Evolutionary conservation across 164 flowering plant species (phyloP).

Genomic region (Nymphaea colorata): DNA sequence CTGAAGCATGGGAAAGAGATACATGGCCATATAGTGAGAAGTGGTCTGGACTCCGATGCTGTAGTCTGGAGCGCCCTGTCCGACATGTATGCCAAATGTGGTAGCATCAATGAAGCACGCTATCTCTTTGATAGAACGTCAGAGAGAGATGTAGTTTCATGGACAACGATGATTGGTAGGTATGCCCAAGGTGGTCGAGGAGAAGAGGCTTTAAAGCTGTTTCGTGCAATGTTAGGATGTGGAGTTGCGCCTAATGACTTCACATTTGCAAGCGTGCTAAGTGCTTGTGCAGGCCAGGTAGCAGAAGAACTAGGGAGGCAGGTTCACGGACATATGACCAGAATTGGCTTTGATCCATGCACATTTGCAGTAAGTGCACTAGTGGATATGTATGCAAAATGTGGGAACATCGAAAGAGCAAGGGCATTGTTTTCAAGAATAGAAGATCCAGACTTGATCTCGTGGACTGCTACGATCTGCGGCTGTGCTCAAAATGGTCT

Average conservation of each 20-base stretch:
- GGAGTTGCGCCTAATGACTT: slow-evolving; percentile 21
- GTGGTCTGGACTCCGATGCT: slow-evolving; percentile 15
- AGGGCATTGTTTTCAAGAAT: slow-evolving; percentile 12
- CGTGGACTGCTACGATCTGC: slow-evolving; percentile 23
- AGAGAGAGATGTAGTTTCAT: slow-evolving; percentile 20
- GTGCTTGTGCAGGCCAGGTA: slow-evolving; percentile 19
- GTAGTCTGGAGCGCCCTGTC: slow-evolving; percentile 24
- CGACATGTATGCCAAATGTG: slow-evolving; percentile 25
- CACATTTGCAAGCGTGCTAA: slow-evolving; percentile 20
- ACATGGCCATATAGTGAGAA: slow-evolving; percentile 18
- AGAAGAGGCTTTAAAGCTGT: slow-evolving; percentile 19
- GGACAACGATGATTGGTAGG: slow-evolving; percentile 26
- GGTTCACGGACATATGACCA: slow-evolving; percentile 22
- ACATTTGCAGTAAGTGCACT: slow-evolving; percentile 18
- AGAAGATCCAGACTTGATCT: slow-evolving; percentile 17
- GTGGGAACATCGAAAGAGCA: slow-evolving; percentile 20
- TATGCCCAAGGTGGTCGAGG: slow-evolving; percentile 16
- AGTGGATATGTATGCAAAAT: slow-evolving; percentile 25
- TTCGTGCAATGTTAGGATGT: slow-evolving; percentile 12
- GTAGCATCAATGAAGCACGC: slow-evolving; percentile 18
- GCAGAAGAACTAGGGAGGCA: slow-evolving; percentile 18
- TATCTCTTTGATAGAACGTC: slow-evolving; percentile 14
- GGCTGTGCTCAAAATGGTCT: slow-evolving; percentile 25
- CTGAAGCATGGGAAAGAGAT: slow-evolving; percentile 18
- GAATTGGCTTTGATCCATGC: slow-evolving; percentile 15